phyloP scores from a whole-genome alignment of 1,284 basidiomycete species.

The Waitea zeae region DNA sequence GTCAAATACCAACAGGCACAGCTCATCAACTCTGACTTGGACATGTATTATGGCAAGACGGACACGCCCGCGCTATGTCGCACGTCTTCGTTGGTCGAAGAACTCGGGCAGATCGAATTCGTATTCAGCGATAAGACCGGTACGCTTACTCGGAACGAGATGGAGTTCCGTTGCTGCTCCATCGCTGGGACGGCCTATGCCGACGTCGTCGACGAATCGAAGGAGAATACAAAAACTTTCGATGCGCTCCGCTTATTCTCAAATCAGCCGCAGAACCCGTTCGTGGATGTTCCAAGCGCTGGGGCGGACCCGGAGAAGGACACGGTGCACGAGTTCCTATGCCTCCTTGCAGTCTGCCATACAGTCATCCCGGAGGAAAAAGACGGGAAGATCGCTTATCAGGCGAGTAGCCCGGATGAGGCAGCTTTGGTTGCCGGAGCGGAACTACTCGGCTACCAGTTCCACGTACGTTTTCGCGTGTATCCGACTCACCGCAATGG shows the following conservation, averaged over 20 bases:
- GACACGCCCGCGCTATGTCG: conserved; percentile 95
- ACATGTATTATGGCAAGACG: conserved; percentile 90
- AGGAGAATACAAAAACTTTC: conserved; percentile 66
- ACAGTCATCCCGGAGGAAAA: conserved; percentile 95
- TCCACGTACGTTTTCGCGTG: conserved; percentile 47
- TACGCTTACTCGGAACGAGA: conserved; percentile 92
- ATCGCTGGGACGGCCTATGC: conserved; percentile 85
- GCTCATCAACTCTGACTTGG: conserved; percentile 92
- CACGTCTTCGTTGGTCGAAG: conserved; percentile 94
- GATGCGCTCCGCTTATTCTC: conserved; percentile 46
- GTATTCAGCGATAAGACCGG: conserved; percentile 99
- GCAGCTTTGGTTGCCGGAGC: conserved; percentile 93
- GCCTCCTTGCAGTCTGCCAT: conserved; percentile 89
- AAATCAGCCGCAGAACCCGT: conserved; percentile 32
- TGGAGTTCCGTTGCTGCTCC: conserved; percentile 92
- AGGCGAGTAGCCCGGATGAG: conserved; percentile 97
- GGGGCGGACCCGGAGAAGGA: conserved; percentile 28
- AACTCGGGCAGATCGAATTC: conserved; percentile 97
- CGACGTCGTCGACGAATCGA: conserved; percentile 59
- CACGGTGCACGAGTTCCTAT: conserved; percentile 74
- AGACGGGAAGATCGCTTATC: conserved; percentile 76
- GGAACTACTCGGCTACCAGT: conserved; percentile 83
- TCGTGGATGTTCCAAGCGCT: conserved; percentile 25
- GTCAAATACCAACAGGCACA: conserved; percentile 98
- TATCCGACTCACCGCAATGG: conserved; percentile 1